These are phyloP conservation scores for Penicillium sp. DNA, from an alignment of 2,329 filamentous ascomycete genomes.

Conservation along the genomic window DNA sequence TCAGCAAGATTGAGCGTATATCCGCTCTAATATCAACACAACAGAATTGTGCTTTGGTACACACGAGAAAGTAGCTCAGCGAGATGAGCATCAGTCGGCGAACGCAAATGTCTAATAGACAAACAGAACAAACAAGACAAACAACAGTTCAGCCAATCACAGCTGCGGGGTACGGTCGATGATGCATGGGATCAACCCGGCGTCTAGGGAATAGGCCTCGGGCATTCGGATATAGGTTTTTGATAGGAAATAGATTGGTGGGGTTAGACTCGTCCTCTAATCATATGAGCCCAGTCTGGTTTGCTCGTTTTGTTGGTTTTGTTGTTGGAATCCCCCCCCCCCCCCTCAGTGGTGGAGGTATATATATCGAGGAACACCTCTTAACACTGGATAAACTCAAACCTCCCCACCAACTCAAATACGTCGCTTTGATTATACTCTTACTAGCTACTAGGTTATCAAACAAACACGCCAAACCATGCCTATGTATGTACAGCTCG, in stretches of 20 bases:
- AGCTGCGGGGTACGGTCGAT: neutral
- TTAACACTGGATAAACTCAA: slow-evolving; percentile 21
- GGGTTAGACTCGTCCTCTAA: too few species aligned
- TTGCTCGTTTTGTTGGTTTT: neutral
- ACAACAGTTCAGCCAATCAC: slow-evolving; percentile 22
- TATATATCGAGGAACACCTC: slow-evolving; percentile 4
- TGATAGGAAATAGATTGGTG: neutral
- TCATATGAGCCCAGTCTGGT: neutral
- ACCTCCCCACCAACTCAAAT: too few species aligned
- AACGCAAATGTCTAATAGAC: slow-evolving; percentile 15
- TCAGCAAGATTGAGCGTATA: neutral
- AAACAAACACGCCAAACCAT: neutral
- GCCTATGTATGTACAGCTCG: slow-evolving; percentile 12
- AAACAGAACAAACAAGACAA: slow-evolving; percentile 36
- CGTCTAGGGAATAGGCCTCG: neutral
- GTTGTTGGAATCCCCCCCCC: neutral
- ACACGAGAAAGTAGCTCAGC: neutral
- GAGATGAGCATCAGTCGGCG: slow-evolving; percentile 1
- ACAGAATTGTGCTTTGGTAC: neutral
- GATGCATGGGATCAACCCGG: slow-evolving; percentile 6
- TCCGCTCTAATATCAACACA: neutral
- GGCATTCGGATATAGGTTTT: neutral
- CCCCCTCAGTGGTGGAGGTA: neutral
- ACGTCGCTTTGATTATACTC: neutral
- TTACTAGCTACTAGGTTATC: accelerated